A percentile compares a stretch with the other conserved stretches of the same genome.
phyloP scores from a whole-genome alignment of 2,329 filamentous ascomycete species.

The Alternaria sp. region DNA sequence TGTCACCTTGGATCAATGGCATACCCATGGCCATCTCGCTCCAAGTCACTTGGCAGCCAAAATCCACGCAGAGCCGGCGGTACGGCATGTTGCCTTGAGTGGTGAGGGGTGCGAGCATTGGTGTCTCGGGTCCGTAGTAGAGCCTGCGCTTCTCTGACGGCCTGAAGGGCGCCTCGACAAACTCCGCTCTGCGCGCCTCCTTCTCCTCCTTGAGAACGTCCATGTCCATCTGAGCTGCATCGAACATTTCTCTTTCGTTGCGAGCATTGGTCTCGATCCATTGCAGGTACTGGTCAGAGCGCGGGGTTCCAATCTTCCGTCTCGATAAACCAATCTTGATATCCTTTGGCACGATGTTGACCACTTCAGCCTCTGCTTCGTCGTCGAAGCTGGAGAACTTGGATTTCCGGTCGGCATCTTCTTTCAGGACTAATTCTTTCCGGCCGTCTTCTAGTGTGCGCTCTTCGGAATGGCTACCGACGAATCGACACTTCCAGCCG shows the following conservation, averaged over 20 bases:
- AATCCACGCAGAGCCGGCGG: slow-evolving; percentile 83
- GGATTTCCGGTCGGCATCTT: slow-evolving; percentile 58
- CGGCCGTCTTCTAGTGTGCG: slow-evolving; percentile 77
- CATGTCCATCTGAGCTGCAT: slow-evolving; percentile 44
- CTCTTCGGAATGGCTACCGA: slow-evolving; percentile 84
- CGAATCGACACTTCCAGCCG: slow-evolving; percentile 95
- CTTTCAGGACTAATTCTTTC: slow-evolving; percentile 78
- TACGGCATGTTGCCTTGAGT: slow-evolving; percentile 97
- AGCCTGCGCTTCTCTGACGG: slow-evolving; percentile 92
- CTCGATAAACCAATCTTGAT: slow-evolving; percentile 78
- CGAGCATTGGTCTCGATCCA: slow-evolving; percentile 75
- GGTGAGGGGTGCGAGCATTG: slow-evolving; percentile 89
- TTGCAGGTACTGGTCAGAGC: slow-evolving; percentile 75
- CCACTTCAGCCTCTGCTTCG: slow-evolving; percentile 64
- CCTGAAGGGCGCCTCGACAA: slow-evolving; percentile 83
- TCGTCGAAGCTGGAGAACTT: slow-evolving; percentile 51
- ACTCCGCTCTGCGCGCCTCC: slow-evolving; percentile 78
- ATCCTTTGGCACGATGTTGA: slow-evolving; percentile 74
- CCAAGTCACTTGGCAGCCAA: slow-evolving; percentile 92
- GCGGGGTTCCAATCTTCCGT: slow-evolving; percentile 72
- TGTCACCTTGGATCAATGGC: slow-evolving; percentile 86
- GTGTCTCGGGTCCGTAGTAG: slow-evolving; percentile 94
- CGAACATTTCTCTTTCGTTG: slow-evolving; percentile 40
- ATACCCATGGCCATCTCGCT: slow-evolving; percentile 97
- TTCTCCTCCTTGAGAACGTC: slow-evolving; percentile 37